phyloP scores from a whole-genome alignment of 176 grass and related monocot species.

The maize (Zea mays) region DNA sequence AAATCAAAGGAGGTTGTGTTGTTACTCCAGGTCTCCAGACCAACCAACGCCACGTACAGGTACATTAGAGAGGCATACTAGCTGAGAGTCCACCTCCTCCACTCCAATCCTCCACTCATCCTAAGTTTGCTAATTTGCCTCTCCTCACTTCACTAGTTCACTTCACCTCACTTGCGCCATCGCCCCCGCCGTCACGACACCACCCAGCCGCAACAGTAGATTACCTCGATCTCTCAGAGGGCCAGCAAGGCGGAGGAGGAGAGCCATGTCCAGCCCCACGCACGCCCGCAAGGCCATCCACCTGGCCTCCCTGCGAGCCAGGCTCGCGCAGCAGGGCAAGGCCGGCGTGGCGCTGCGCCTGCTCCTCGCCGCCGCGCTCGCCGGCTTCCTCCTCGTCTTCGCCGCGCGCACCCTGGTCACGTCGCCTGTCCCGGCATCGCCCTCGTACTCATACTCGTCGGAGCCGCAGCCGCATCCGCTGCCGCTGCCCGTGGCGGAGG shows the following conservation, averaged over 20 bases:
- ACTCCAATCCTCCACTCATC: too few relatives aligned
- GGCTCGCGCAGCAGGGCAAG: slow-evolving; percentile 38
- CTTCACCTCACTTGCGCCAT: not conserved
- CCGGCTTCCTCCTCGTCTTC: slow-evolving; percentile 43
- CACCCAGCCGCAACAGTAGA: not conserved
- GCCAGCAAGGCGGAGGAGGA: not conserved
- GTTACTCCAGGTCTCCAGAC: too few relatives aligned
- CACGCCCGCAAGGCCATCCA: slow-evolving; percentile 51
- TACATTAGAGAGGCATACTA: too few relatives aligned
- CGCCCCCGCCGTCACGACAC: not conserved
- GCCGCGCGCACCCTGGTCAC: slow-evolving; percentile 31
- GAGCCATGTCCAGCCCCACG: slow-evolving; percentile 44
- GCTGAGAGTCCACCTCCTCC: too few relatives aligned
- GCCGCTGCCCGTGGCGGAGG: slow-evolving; percentile 39
- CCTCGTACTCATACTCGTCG: not conserved
- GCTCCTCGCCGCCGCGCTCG: slow-evolving; percentile 35
- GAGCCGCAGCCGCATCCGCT: not conserved
- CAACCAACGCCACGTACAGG: too few relatives aligned
- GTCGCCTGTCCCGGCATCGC: not conserved
- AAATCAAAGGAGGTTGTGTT: too few relatives aligned
- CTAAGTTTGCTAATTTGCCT: too few relatives aligned
- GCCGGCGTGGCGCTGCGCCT: slow-evolving; percentile 23
- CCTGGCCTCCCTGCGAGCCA: slow-evolving; percentile 42
- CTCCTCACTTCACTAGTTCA: too few relatives aligned
- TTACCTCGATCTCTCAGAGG: not conserved